A percentile compares a stretch with the other conserved stretches of the same genome.
Evolutionary conservation across 2,329 filamentous ascomycete genomes (phyloP).

Genomic region (Fusarium subglutinans): DNA sequence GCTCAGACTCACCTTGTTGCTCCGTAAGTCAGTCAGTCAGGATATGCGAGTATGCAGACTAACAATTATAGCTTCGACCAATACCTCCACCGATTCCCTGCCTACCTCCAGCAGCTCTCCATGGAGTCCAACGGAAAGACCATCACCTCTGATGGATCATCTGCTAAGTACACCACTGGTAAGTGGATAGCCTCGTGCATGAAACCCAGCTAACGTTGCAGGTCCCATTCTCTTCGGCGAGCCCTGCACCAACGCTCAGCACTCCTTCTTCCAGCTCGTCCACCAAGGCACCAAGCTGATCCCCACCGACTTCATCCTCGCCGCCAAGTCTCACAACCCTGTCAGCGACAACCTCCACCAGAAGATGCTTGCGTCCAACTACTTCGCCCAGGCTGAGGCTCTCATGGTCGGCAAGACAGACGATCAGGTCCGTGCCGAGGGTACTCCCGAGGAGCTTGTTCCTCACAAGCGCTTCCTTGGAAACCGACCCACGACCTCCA

Average conservation of each 20-base stretch:
- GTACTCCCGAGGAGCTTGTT: slow-evolving; percentile 77
- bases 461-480: slow-evolving; percentile 99
- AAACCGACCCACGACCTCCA: slow-evolving; percentile 95
- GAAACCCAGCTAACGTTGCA: slow-evolving; percentile 37
- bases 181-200: slow-evolving; percentile 17
- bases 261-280: slow-evolving; percentile 99
- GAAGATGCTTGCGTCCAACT: slow-evolving; percentile 94
- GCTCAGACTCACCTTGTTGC: slow-evolving; percentile 97
- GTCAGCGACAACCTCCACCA: slow-evolving; percentile 93
- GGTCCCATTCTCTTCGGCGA: slow-evolving; percentile 95
- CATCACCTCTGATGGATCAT: slow-evolving; percentile 85
- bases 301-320: slow-evolving; percentile 96
- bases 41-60: background rate
- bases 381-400: slow-evolving; percentile 88
- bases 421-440: slow-evolving; percentile 81
- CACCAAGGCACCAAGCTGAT: slow-evolving; percentile 99
- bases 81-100: slow-evolving; percentile 98
- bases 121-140: slow-evolving; percentile 99
- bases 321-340: slow-evolving; percentile 96
- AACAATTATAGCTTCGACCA: slow-evolving; percentile 80
- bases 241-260: slow-evolving; percentile 98
- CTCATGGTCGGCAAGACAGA: slow-evolving; percentile 91
- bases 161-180: slow-evolving; percentile 96
- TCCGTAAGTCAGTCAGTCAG: slow-evolving; percentile 69
- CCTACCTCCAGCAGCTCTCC: slow-evolving; percentile 97